phyloP scores from a whole-genome alignment of 2,329 filamentous ascomycete genomes.

The Tolypocladium inflatum region DNA sequence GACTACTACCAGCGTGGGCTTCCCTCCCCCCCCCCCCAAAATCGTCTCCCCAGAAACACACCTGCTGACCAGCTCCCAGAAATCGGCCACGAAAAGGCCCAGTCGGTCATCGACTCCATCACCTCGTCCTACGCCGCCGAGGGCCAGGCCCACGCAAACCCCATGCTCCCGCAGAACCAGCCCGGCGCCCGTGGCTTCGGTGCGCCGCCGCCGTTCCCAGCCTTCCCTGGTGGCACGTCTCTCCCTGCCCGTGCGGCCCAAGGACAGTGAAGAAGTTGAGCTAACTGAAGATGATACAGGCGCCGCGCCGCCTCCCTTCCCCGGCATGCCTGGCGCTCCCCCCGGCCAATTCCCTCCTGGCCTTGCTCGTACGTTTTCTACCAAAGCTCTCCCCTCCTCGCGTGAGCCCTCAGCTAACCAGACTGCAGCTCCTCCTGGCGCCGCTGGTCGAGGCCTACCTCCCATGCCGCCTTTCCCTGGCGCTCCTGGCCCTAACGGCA shows the following conservation, averaged over 20 bases:
- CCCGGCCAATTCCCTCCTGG: slow-evolving; percentile 30
- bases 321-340: slow-evolving; percentile 34
- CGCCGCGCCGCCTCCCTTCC: slow-evolving; percentile 47
- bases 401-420: neutral
- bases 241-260: slow-evolving; percentile 4
- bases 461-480: slow-evolving; percentile 34
- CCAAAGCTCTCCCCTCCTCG: neutral
- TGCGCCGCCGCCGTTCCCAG: slow-evolving; percentile 37
- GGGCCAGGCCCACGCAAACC: slow-evolving; percentile 79
- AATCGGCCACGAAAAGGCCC: slow-evolving; percentile 96
- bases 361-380: slow-evolving; percentile 41
- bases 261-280: neutral
- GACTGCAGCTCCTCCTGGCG: slow-evolving; percentile 17
- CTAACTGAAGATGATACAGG: slow-evolving; percentile 13
- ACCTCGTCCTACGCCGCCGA: slow-evolving; percentile 92
- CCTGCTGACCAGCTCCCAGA: slow-evolving; percentile 40
- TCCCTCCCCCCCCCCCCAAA: no score
- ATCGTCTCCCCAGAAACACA: neutral
- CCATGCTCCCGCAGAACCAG: slow-evolving; percentile 66
- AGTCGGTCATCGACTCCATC: slow-evolving; percentile 97
- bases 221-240: slow-evolving; percentile 47
- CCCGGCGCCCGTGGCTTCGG: slow-evolving; percentile 39
- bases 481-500: slow-evolving; percentile 39
- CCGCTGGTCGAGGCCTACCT: slow-evolving; percentile 35
- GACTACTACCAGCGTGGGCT: slow-evolving; percentile 90